Evolutionary conservation across 768 basidiomycete species (phyloP).

Genomic region (Boletellus emodensis): DNA sequence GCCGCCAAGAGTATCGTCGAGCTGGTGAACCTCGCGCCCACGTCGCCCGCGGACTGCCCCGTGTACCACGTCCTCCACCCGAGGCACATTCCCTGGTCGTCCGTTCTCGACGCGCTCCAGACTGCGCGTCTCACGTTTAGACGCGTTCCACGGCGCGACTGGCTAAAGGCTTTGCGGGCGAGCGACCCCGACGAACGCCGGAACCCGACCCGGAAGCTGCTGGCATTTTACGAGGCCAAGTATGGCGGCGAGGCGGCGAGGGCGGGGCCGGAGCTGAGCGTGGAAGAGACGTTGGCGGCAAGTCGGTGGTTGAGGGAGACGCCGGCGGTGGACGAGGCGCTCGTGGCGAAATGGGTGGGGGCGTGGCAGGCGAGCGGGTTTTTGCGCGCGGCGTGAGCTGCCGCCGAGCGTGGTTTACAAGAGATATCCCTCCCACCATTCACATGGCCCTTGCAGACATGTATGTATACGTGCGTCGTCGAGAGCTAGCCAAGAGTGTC

Average conservation of each 20-base stretch:
- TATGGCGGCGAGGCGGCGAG: conserved; percentile 15
- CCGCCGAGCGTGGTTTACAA: too few species aligned
- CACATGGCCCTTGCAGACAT: too few species aligned
- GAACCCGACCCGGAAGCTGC: conserved; percentile 23
- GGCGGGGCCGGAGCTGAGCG: conserved; percentile 5
- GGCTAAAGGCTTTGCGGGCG: conserved; percentile 21
- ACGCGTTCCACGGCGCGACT: conserved; percentile 17
- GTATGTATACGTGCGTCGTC: too few species aligned
- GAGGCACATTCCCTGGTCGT: conserved; percentile 31
- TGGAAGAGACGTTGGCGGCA: conserved; percentile 9
- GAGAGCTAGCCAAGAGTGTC: too few species aligned
- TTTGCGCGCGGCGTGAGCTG: conserved; percentile 7
- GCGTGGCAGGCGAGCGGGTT: conserved; percentile 44
- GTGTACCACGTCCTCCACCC: conserved; percentile 24
- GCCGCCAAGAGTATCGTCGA: conserved; percentile 47
- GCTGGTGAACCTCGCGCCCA: conserved; percentile 28
- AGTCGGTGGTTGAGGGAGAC: conserved; percentile 18
- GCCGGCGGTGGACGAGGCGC: conserved; percentile 17
- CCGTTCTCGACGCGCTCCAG: conserved; percentile 38
- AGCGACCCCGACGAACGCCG: conserved; percentile 21
- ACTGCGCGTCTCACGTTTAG: conserved; percentile 33
- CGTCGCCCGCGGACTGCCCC: conserved; percentile 6
- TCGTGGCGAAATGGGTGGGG: conserved; percentile 41
- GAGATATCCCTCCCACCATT: too few species aligned
- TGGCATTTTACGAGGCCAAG: conserved; percentile 26